Percentiles rank a stretch among this genome's conserved stretches.
phyloP scores from a whole-genome alignment of 306 rosid species.

The Biancaea sappan region DNA sequence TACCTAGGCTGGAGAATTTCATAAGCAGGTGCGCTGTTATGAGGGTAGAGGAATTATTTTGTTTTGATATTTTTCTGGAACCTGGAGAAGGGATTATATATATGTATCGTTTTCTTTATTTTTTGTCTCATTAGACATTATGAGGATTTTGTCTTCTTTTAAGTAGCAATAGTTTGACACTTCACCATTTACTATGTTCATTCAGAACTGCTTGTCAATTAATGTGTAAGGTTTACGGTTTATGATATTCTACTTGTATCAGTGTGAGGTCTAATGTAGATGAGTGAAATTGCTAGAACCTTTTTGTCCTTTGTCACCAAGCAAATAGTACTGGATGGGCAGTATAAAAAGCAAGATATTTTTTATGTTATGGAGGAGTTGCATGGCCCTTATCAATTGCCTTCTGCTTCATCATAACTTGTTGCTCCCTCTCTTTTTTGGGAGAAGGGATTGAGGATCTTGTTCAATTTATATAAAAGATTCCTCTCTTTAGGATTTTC shows the following conservation, averaged over 20 bases:
- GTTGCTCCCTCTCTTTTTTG: neutral
- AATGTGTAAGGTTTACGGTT: neutral
- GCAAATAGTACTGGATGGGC: neutral
- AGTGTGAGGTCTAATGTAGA: neutral
- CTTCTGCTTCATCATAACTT: neutral
- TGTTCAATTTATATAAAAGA: neutral
- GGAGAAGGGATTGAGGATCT: constrained; percentile 19
- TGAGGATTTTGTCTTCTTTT: constrained; percentile 11
- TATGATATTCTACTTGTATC: neutral
- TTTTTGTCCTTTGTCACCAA: constrained; percentile 13
- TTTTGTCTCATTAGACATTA: neutral
- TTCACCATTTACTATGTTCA: constrained; percentile 2
- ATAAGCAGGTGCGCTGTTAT: neutral
- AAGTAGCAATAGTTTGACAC: neutral
- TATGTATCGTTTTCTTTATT: neutral
- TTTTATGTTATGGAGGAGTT: constrained; percentile 3
- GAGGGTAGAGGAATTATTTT: neutral
- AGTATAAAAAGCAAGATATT: constrained; percentile 14
- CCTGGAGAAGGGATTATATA: constrained; percentile 5
- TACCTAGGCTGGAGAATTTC: constrained; percentile 13
- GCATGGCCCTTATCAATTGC: constrained; percentile 25
- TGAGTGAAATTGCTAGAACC: neutral
- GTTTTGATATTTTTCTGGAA: constrained; percentile 3
- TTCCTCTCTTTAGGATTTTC: constrained; percentile 30
- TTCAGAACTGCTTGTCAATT: constrained; percentile 16